Evolutionary conservation across 441 rosid genomes (phyloP).

Genomic region (Gossypium gossypioides): DNA sequence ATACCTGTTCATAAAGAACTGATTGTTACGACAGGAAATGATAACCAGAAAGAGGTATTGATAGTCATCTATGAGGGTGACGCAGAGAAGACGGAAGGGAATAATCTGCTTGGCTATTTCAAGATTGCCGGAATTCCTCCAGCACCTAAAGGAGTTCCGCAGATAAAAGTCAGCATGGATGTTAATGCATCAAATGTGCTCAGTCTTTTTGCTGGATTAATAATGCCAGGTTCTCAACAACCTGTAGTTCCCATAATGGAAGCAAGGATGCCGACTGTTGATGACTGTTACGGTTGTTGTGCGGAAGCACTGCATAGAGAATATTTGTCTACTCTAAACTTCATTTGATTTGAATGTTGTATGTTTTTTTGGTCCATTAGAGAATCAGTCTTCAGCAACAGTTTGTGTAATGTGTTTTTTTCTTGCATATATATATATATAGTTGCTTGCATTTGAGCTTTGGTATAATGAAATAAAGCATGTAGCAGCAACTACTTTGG

Average conservation of each 20-base stretch:
- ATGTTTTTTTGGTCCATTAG: neutral
- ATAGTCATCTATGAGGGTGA: conserved; percentile 72
- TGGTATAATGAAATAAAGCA: neutral
- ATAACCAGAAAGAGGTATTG: conserved; percentile 60
- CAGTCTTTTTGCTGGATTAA: conserved; percentile 49
- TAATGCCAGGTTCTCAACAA: conserved; percentile 42
- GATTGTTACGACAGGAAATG: conserved; percentile 49
- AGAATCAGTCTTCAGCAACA: neutral
- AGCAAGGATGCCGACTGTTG: conserved; percentile 77
- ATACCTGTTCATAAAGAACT: conserved; percentile 61
- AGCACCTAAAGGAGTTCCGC: conserved; percentile 58
- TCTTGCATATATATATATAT: neutral
- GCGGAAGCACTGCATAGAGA: conserved; percentile 46
- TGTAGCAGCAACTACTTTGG: neutral
- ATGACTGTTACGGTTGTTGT: conserved; percentile 79
- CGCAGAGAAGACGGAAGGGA: conserved; percentile 49
- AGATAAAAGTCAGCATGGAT: conserved; percentile 72
- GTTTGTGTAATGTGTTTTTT: neutral
- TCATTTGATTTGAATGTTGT: conserved; percentile 1
- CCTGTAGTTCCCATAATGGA: conserved; percentile 56
- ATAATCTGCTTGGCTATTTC: conserved; percentile 72
- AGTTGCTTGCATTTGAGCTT: neutral
- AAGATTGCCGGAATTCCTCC: conserved; percentile 59
- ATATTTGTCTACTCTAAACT: conserved; percentile 45
- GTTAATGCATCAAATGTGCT: conserved; percentile 55